A percentile compares a stretch with the other conserved stretches of the same genome.
phyloP scores from a whole-genome alignment of 805 yeast genomes.

The Metschnikowia hibisci region DNA sequence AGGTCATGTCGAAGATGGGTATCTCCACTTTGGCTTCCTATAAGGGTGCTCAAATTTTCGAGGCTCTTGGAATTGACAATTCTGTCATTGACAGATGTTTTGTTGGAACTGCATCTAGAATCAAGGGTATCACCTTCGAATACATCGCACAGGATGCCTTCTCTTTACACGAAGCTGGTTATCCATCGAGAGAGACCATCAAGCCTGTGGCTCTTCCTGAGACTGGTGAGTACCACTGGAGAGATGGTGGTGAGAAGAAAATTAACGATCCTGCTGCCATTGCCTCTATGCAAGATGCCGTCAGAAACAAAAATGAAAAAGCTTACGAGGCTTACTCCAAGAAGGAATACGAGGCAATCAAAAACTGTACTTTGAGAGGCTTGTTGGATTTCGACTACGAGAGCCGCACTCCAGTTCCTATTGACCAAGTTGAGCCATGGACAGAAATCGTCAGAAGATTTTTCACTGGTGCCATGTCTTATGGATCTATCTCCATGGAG shows the following conservation, averaged over 20 bases:
- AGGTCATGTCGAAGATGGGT: slow-evolving; percentile 99
- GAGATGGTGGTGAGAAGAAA: slow-evolving; percentile 97
- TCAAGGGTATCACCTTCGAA: slow-evolving; percentile 92
- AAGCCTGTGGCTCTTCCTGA: slow-evolving; percentile 79
- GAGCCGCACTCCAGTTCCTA: slow-evolving; percentile 68
- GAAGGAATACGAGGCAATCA: slow-evolving; percentile 87
- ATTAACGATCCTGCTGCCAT: slow-evolving; percentile 92
- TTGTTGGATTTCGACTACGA: slow-evolving; percentile 85
- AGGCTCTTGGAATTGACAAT: slow-evolving; percentile 93
- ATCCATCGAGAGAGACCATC: slow-evolving; percentile 69
- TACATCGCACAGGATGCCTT: slow-evolving; percentile 96
- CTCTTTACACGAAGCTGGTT: slow-evolving; percentile 89
- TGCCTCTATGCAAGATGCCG: slow-evolving; percentile 97
- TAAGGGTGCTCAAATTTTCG: slow-evolving; percentile 98
- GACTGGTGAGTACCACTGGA: slow-evolving; percentile 96
- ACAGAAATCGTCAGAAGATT: slow-evolving; percentile 96
- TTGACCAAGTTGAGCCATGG: slow-evolving; percentile 99
- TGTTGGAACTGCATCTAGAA: slow-evolving; percentile 96
- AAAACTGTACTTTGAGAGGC: slow-evolving; percentile 91
- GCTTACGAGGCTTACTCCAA: slow-evolving; percentile 89
- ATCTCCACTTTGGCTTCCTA: slow-evolving; percentile 97
- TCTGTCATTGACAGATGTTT: slow-evolving; percentile 93
- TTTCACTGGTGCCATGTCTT: slow-evolving; percentile 99
- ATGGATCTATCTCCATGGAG: slow-evolving; percentile 98
- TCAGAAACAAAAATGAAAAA: slow-evolving; percentile 88